Base-by-base conservation (phyloP, 768 basidiomycete genomes). In the Butyriboletus loyo region DNA sequence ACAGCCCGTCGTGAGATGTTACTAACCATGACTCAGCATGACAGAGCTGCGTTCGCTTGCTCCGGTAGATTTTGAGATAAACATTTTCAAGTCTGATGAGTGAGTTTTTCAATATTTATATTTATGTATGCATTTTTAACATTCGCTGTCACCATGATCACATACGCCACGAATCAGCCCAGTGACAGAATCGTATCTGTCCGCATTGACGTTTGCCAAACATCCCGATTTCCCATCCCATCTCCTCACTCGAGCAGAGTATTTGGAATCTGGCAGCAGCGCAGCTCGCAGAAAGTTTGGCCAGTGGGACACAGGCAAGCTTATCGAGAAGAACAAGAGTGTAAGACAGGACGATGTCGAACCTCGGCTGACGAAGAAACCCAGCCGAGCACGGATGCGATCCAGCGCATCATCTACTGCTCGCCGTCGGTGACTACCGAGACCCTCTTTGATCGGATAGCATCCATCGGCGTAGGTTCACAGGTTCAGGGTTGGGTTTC, bases 171-270 rank as follows among this genome's bases (percentile, higher is more conserved):
- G 55, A 53, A 49, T 42, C 61, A 89, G 87, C 52, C 82, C 89
- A 24, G 76, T 83, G 63, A 80, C 78, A 50, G 85, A 86, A 72
- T 79, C 81, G 2, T 87, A 88, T 69, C 70, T 72, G 46, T 77
- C 83, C 49, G 86, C 86, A 0, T 65, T 80, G 48, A 72, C 77
- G 15, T 84, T 90, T 58, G 80, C 83, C 24, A 74, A 69, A 46
- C 72, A 74, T 19, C 71, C 82, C 24, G 73, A 75, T 36, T 86
- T 87, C 58, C 46, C 73, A 1, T 69, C 74, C 30, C 72, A 74
- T 19, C 77, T 82, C 28, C 82, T 92, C 55, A 91, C 91, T 5
- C 75, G 87, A 39, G 82, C 81, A 43, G 93, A 98, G 66, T 98
- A 96, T 70, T 73, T 82, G 44, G 94, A 98, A 72, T 79, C 79